Evolutionary conservation across 495 filamentous ascomycete genomes (phyloP), one percentile per base, ranked within the genome.

Genomic region (Acidomyces sp.): DNA sequence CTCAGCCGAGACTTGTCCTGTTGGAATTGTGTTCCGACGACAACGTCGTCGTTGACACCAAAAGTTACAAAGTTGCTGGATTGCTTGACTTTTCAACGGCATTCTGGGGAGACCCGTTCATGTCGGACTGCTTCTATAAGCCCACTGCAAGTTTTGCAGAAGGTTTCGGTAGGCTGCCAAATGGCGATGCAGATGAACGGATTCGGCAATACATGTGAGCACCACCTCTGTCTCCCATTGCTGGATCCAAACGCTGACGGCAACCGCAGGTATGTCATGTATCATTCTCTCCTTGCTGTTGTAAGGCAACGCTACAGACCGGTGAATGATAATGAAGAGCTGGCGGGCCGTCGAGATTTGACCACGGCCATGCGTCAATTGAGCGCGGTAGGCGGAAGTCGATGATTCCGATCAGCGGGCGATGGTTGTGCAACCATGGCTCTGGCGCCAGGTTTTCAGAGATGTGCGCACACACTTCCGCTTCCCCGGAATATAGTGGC

Each of bases 141-240:
- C 62, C 63, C 0, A 62, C 59, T 9, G 46, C 60, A 7, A 63
- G 59, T 1, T 72, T 75, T 43, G 53, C 67, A 6, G 56, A 63
- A 39, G 64, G 65, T 2, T 60, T 38, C 55, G 64, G 64, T 25
- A 52, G 49, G 36, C 41, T 47, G 36, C 60, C 60, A 3, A 44
- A 37, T 32, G 36, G 37, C 12, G 41, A 37, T 6, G 39, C 34
- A 13, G 46, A 45, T 15, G 56, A 47, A 45, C 36, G 43, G 17
- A 52, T 55, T n/a, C 48, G 59, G 23, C 49, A 53, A 29, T 48
- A 57, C 17, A 45, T 63, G 57, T 62, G 35, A 49, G 60, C 93
- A 81, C 45, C 90, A 78, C 71, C 79, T 85, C 69, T 82, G 87
- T 62, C 86, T 82, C 65, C 85, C 80, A 64, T 82, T 82, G 69